Evolutionary conservation across 768 basidiomycete genomes (phyloP).

Genomic region (Favolaschia claudopus): DNA sequence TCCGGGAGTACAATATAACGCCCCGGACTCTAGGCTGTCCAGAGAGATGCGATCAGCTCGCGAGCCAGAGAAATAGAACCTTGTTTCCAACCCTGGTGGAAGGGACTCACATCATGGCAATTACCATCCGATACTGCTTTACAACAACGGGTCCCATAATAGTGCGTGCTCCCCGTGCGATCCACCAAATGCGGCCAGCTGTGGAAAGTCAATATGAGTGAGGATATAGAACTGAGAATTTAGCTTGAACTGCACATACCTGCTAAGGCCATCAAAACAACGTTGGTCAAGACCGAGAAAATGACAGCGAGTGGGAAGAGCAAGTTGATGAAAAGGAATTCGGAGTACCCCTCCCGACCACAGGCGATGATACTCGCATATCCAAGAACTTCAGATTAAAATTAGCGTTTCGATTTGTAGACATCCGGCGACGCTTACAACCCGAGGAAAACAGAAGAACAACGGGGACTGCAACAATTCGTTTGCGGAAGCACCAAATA

Average conservation of each 20-base stretch:
- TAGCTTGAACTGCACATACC: conserved; percentile 15
- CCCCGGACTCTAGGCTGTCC: conserved; percentile 21
- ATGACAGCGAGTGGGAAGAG: conserved; percentile 14
- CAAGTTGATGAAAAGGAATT: conserved; percentile 18
- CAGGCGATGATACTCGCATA: conserved; percentile 16
- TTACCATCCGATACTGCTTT: conserved; percentile 33
- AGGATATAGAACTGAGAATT: not conserved
- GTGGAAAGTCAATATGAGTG: not conserved
- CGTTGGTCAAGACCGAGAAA: conserved; percentile 26
- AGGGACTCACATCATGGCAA: conserved; percentile 38
- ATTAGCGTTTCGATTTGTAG: not conserved
- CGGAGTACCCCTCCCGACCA: not conserved
- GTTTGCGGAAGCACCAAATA: conserved; percentile 34
- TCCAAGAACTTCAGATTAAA: conserved; percentile 13
- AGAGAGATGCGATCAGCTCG: not conserved
- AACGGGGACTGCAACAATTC: conserved; percentile 25
- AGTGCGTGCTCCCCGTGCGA: conserved; percentile 34
- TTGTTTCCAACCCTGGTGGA: no score
- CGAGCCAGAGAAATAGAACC: no score
- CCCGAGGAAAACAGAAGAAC: conserved; percentile 31
- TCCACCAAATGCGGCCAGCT: conserved; percentile 42
- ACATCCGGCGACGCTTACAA: conserved; percentile 22
- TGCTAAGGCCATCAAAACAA: conserved; percentile 31
- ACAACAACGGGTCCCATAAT: conserved; percentile 30
- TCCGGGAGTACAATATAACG: conserved; percentile 13